phyloP scores from a whole-genome alignment of 805 yeast species.

The Candida ascalaphidarum region DNA sequence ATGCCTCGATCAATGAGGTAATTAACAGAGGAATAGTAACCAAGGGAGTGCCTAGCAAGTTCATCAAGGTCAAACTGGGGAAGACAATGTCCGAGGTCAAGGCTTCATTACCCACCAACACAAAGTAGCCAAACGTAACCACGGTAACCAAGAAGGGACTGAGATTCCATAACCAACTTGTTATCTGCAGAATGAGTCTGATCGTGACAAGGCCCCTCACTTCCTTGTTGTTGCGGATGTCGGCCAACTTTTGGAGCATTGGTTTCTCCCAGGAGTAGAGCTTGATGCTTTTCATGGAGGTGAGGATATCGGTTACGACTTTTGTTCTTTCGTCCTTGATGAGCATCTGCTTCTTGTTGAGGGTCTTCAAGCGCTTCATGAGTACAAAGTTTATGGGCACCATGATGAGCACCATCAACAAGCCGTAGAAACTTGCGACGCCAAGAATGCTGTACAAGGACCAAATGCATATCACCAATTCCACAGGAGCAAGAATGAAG shows the following conservation, averaged over 20 bases:
- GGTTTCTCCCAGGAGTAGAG: constrained; percentile 66
- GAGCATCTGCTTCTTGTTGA: constrained; percentile 51
- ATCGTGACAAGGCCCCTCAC: constrained; percentile 41
- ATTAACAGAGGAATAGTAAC: constrained; percentile 50
- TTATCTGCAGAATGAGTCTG: constrained; percentile 25
- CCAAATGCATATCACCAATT: constrained; percentile 42
- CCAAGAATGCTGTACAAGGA: constrained; percentile 54
- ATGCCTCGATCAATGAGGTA: constrained; percentile 49
- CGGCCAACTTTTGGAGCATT: constrained; percentile 42
- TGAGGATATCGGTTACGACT: constrained; percentile 49
- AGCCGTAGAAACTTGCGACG: constrained; percentile 49
- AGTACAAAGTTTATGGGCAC: constrained; percentile 48
- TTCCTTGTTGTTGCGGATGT: constrained; percentile 52
- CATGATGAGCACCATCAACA: constrained; percentile 43
- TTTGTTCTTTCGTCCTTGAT: constrained; percentile 54
- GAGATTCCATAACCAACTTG: constrained; percentile 53
- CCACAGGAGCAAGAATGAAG: constrained; percentile 51
- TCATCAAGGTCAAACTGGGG: constrained; percentile 57
- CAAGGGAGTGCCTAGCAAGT: constrained; percentile 50
- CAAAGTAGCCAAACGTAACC: constrained; percentile 49
- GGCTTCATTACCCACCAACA: constrained; percentile 36
- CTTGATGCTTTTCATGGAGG: constrained; percentile 56
- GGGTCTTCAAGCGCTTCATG: constrained; percentile 31
- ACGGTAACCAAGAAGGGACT: constrained; percentile 61
- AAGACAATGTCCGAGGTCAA: constrained; percentile 62